Base-by-base conservation (phyloP, 768 basidiomycete species). In the Austroboletus festivus region DNA sequence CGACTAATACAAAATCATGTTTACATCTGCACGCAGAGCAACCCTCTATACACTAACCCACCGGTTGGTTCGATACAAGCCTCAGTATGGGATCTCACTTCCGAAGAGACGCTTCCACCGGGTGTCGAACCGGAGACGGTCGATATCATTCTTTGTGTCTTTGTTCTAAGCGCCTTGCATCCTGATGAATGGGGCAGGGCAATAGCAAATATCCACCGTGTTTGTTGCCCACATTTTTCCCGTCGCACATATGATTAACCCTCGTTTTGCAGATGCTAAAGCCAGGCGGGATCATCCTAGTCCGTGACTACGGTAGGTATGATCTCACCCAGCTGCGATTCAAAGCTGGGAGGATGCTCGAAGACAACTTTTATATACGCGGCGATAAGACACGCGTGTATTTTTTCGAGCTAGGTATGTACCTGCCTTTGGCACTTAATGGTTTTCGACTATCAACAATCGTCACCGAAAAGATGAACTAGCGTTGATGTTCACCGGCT, bases 371-470 rank as follows among this genome's bases (percentile, higher is more conserved):
- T 55, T 99, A 99, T 61, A 87, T 96, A 44, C 81, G 96, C 31
- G 96, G 96, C 1, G 96, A 99, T 71, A 94, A 92, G 60, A 98
- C 96, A 0, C 77, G 96, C 33, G 96, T 99, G 0, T 98, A 97
- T 68, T 99, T 98, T 67, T 99, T 99, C 56, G 87, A 90, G 51
- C 66, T 89, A 11, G 89, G 93, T 90, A 56, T 24, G 71, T 55
- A 1, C 26, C 37, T 6, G 2, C n/a, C n/a, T n/a, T n/a, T n/a
- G n/a, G n/a, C 12, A 20, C 31, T 30, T 19, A 33, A 11, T 20
- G 1, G 5, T 31, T 12, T 13, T 7, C 18, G 18, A 18, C 44
- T 6, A 1, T 20, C 8, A 34, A 39, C 6, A 38, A 34, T 1
- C 33, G n/a, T 12, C 30, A 33, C 34, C 21, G n/a, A 31, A 19